These are phyloP conservation scores for Astraeus odoratus DNA, from an alignment of 768 basidiomycete genomes.

Conservation along the genomic window DNA sequence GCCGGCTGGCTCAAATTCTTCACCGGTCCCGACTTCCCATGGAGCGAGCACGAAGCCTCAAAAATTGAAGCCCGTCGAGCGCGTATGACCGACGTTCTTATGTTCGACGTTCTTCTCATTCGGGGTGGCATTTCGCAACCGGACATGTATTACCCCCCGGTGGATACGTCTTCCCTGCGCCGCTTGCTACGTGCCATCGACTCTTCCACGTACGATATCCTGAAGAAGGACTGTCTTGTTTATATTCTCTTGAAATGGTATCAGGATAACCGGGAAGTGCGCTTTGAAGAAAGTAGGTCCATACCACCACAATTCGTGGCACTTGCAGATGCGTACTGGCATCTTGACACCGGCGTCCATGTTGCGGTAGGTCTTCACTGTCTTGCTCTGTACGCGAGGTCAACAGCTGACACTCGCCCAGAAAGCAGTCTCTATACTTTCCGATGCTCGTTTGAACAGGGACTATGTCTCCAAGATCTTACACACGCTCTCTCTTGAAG, in stretches of 20 bases:
- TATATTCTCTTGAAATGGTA: conserved; percentile 82
- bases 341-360: conserved; percentile 64
- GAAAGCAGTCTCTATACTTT: conserved; percentile 67
- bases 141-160: conserved; percentile 64
- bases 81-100: conserved; percentile 51
- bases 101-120: conserved; percentile 68
- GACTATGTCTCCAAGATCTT: conserved; percentile 78
- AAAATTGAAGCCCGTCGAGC: conserved; percentile 61
- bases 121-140: conserved; percentile 56
- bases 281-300: conserved; percentile 45
- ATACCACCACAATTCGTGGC: conserved; percentile 72
- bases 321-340: conserved; percentile 83
- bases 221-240: conserved; percentile 76
- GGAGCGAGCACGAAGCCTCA: conserved; percentile 43
- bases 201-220: conserved; percentile 54
- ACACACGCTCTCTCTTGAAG: conserved; percentile 41
- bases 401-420: conserved; percentile 16
- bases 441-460: conserved; percentile 66
- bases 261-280: conserved; percentile 49
- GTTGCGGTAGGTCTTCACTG: conserved; percentile 44
- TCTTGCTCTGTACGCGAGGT: not conserved
- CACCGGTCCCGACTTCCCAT: conserved; percentile 54
- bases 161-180: conserved; percentile 44
- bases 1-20: conserved; percentile 34
- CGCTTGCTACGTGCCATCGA: conserved; percentile 56